A percentile compares a stretch with the other conserved stretches of the same genome.
Evolutionary conservation across 306 rosid genomes (phyloP).

Genomic region (Lathyrus sativus): DNA sequence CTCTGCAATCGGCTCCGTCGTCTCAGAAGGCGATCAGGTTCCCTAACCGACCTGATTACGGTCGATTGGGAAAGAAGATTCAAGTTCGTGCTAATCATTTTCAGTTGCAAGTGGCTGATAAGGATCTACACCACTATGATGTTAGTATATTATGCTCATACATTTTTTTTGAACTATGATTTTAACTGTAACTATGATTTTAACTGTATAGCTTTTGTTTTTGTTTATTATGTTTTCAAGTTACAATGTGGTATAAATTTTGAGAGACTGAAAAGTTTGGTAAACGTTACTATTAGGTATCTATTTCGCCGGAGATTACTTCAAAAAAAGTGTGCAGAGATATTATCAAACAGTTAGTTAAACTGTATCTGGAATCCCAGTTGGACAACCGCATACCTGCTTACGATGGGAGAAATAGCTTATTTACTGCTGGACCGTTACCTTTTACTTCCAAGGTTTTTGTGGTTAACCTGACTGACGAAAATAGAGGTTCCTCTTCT

Average conservation of each 20-base stretch:
- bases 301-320: constrained; percentile 53
- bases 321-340: constrained; percentile 52
- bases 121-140: constrained; percentile 59
- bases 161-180: too few species aligned
- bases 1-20: constrained; percentile 47
- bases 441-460: constrained; percentile 65
- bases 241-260: background rate
- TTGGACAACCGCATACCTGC: constrained; percentile 51
- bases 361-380: background rate
- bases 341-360: constrained; percentile 29
- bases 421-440: constrained; percentile 54
- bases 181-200: background rate
- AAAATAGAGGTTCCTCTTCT: constrained; percentile 26
- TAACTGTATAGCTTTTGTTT: background rate
- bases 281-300: constrained; percentile 47
- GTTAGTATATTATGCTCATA: constrained; percentile 33
- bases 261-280: background rate
- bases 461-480: constrained; percentile 43
- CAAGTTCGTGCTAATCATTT: constrained; percentile 69
- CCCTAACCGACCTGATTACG: constrained; percentile 55
- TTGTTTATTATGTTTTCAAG: background rate
- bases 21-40: constrained; percentile 39
- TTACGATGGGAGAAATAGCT: constrained; percentile 69
- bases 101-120: constrained; percentile 38
- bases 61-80: constrained; percentile 34